A percentile compares a stretch with the other conserved stretches of the same genome.
phyloP scores from a whole-genome alignment of 441 rosid genomes.

The Erodium texanum region DNA sequence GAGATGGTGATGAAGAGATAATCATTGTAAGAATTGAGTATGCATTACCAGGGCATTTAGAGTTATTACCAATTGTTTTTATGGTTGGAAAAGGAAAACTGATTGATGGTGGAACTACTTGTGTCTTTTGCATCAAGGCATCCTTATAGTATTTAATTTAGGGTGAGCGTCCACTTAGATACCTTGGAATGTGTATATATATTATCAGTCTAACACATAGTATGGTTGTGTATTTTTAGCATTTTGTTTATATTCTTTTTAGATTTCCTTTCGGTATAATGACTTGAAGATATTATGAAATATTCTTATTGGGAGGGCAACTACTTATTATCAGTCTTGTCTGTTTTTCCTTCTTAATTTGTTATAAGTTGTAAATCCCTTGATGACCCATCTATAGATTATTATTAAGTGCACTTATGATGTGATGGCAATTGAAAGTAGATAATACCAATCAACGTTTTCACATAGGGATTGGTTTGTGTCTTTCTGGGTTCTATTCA shows the following conservation, averaged over 20 bases:
- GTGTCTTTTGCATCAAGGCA: not conserved
- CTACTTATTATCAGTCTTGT: not conserved
- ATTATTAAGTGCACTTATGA: not conserved
- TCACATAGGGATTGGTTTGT: not conserved
- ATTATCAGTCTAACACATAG: not conserved
- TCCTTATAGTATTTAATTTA: not conserved
- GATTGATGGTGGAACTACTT: too few relatives aligned
- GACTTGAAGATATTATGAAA: conserved; percentile 1
- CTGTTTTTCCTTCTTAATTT: not conserved
- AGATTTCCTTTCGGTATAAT: not conserved
- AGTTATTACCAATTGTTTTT: not conserved
- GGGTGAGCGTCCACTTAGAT: not conserved
- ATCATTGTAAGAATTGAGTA: conserved; percentile 37
- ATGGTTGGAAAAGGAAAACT: not conserved
- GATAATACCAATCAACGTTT: not conserved
- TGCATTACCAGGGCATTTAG: not conserved
- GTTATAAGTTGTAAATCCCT: not conserved
- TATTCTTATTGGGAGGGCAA: conserved; percentile 3
- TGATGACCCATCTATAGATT: not conserved
- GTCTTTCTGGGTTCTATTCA: not conserved
- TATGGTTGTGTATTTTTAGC: not conserved
- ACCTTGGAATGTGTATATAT: not conserved
- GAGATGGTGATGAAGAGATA: conserved; percentile 50
- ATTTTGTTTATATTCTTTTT: not conserved
- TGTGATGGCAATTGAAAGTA: not conserved